phyloP scores from a whole-genome alignment of 805 yeast genomes.

The Kuraishia capsulata region DNA sequence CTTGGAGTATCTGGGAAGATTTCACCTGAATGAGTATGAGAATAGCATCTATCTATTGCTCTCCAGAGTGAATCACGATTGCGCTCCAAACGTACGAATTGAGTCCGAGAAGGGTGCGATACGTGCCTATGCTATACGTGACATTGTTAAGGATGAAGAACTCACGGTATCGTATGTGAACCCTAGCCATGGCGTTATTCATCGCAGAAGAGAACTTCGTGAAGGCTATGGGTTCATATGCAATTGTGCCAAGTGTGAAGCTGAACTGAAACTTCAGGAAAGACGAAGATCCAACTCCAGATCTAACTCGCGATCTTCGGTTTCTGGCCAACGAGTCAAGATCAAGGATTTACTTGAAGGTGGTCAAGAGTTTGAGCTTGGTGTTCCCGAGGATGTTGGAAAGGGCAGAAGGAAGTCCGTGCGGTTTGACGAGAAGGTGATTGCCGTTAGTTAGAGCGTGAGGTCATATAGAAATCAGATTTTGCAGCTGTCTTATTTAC shows the following conservation, averaged over 20 bases:
- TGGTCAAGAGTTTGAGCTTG: constrained; percentile 39
- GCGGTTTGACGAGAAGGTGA: constrained; percentile 54
- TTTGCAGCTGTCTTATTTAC: no score
- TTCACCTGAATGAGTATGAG: constrained; percentile 65
- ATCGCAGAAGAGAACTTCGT: constrained; percentile 56
- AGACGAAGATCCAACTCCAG: constrained; percentile 30
- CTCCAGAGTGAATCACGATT: constrained; percentile 69
- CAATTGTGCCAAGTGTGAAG: constrained; percentile 54
- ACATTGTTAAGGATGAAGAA: constrained; percentile 57
- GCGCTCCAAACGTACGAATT: constrained; percentile 62
- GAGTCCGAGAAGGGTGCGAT: constrained; percentile 41
- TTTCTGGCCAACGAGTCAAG: constrained; percentile 17
- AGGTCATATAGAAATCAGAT: no score
- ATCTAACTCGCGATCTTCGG: not conserved
- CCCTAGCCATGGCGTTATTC: constrained; percentile 50
- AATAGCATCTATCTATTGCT: constrained; percentile 52
- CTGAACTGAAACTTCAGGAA: constrained; percentile 36
- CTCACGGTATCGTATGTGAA: constrained; percentile 62
- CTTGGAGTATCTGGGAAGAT: constrained; percentile 57
- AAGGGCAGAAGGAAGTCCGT: constrained; percentile 51
- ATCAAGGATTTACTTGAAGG: constrained; percentile 36
- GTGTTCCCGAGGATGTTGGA: constrained; percentile 28
- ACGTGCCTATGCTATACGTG: constrained; percentile 48
- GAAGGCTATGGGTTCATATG: constrained; percentile 79
- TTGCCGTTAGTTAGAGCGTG: constrained; percentile 38